Percentiles rank a stretch among this genome's conserved stretches.
Evolutionary conservation across 208 protist species (phyloP).

Genomic region (Leishmania tropica): DNA sequence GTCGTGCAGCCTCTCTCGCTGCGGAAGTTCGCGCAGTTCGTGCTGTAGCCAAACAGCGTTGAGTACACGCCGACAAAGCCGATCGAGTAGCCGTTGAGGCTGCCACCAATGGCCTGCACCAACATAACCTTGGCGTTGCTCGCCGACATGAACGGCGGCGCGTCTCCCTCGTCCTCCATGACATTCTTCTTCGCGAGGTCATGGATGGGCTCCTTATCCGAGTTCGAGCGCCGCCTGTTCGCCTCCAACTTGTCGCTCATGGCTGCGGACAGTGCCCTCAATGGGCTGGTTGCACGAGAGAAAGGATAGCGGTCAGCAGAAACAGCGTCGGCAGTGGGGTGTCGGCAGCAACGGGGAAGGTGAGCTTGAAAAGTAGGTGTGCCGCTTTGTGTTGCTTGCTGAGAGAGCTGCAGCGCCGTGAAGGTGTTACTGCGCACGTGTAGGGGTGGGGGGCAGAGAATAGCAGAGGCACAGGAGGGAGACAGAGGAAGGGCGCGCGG

Average conservation of each 20-base stretch:
- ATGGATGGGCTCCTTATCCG: too few species aligned
- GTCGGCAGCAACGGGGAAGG: neutral
- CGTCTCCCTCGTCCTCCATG: neutral
- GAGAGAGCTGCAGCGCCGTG: neutral
- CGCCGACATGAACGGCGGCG: too few species aligned
- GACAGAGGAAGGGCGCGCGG: neutral
- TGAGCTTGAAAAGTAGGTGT: neutral
- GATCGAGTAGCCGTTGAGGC: too few species aligned
- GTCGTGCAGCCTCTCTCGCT: too few species aligned
- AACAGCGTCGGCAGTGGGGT: neutral
- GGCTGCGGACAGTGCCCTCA: neutral
- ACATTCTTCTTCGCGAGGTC: too few species aligned
- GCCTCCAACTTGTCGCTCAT: neutral
- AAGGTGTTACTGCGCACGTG: neutral
- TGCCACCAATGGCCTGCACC: too few species aligned
- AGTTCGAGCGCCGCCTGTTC: neutral
- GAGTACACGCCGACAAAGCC: too few species aligned
- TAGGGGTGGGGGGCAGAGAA: neutral
- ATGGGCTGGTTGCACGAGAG: neutral
- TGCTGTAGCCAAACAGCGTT: too few species aligned
- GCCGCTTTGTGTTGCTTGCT: neutral
- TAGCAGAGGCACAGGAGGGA: neutral
- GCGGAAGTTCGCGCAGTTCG: too few species aligned
- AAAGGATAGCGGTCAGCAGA: neutral
- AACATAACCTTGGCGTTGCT: too few species aligned